Evolutionary conservation across 768 basidiomycete genomes (phyloP).

Genomic region (Candolleomyces aberdarensis): DNA sequence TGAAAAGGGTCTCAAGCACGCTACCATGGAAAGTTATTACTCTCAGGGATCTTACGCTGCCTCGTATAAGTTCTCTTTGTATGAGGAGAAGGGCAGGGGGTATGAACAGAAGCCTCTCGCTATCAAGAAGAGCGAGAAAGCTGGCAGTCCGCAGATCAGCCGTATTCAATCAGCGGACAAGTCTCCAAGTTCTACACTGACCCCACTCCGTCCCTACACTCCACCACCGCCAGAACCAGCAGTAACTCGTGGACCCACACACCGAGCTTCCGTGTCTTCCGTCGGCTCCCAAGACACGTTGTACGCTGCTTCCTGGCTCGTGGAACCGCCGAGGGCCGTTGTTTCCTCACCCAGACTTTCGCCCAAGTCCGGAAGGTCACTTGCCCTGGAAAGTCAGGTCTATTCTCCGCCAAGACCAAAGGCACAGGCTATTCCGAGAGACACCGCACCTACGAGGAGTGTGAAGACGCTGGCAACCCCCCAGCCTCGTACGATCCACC

Average conservation of each 20-base stretch:
- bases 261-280: conserved; percentile 3
- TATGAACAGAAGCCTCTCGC: background rate
- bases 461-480: background rate
- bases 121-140: background rate
- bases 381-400: background rate
- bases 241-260: background rate
- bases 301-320: background rate
- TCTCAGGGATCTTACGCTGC: background rate
- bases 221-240: background rate
- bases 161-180: background rate
- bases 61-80: background rate
- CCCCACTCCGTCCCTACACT: background rate
- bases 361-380: background rate
- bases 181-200: background rate
- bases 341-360: conserved; percentile 1
- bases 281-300: background rate
- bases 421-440: no score
- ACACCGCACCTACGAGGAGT: no score
- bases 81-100: background rate
- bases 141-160: background rate
- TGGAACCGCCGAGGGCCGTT: background rate
- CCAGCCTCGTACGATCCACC: background rate
- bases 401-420: background rate
- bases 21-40: background rate
- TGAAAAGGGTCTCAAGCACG: conserved; percentile 1